Base-by-base conservation (phyloP, 192 early-diverging fungal genomes). In the Neocallimastix lanati region DNA sequence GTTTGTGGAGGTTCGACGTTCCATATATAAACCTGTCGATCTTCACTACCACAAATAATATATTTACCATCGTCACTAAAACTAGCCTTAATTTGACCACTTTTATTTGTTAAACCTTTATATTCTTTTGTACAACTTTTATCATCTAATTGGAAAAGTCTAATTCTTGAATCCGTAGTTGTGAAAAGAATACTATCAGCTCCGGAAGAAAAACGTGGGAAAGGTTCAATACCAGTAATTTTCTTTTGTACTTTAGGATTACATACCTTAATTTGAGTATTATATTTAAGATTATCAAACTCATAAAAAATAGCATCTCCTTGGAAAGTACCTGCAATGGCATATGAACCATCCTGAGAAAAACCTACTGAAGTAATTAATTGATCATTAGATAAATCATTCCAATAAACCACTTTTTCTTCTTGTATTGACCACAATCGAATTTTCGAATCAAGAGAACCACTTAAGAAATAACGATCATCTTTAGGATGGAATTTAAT, bases 231-330 rank as follows among this genome's bases (percentile, higher is more conserved):
- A 4, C 95, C 93, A 12, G 93, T 95, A 78, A 97, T 94, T 78
- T 94, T 94, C 77, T 86, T 88, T 21, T 90, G 89, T 11, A 67
- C 50, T 79, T 91, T 90, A 4, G 87, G 82, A 40, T 90, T 88
- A 76, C 88, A 83, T 30, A 94, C 88, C 76, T 90, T 86, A 79
- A 97, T 93, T 79, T 93, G 94, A 18, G 94, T 95, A 81, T 93
- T 92, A 79, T 95, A 95, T 58, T 86, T 85, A 28, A 97, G 84
- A 1, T 88, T 92, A 76, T 92, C 89, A 12, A 90, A 90, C 36
- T 94, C 91, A 84, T 94, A 96, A 84, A 97, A 96, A 76, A 94
- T 90, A 78, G 92, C 90, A 78, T 90, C 86, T 13, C 96, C 96
- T 37, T 85, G 85, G 81, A 89, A 87, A 27, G 92, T 93, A 30